Percentiles rank a stretch among this genome's conserved stretches.
Conservation (phyloP, 2,329 filamentous ascomycete species). For the Pseudofabraea citricarpa region DNA sequence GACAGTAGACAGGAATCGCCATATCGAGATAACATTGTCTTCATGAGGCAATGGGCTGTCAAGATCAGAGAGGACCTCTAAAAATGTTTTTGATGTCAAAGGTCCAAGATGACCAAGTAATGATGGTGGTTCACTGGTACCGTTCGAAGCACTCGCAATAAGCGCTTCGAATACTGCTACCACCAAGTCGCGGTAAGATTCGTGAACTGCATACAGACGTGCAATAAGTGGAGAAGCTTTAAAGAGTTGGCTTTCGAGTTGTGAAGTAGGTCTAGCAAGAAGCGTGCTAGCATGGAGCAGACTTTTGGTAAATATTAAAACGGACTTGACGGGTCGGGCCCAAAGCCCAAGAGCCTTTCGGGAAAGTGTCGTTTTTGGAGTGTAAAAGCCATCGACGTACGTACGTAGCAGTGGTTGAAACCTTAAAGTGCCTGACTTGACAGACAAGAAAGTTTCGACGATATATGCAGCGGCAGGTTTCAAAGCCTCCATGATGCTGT, state of each 20-base stretch:
- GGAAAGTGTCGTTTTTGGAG: slow-evolving; percentile 59
- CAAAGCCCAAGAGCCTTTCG: slow-evolving; percentile 49
- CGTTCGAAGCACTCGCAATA: slow-evolving; percentile 63
- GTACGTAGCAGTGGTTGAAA: slow-evolving; percentile 74
- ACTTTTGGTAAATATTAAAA: slow-evolving; percentile 61
- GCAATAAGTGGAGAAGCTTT: slow-evolving; percentile 73
- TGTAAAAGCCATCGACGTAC: slow-evolving; percentile 57
- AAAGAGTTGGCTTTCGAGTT: slow-evolving; percentile 75
- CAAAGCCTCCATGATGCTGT: slow-evolving; percentile 43
- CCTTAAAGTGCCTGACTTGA: slow-evolving; percentile 63
- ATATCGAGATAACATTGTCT: slow-evolving; percentile 63
- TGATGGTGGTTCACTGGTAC: slow-evolving; percentile 76
- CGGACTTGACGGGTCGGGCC: slow-evolving; percentile 57
- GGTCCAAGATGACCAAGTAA: slow-evolving; percentile 86
- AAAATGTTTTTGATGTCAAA: slow-evolving; percentile 76
- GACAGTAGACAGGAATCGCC: slow-evolving; percentile 82
- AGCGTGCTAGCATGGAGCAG: slow-evolving; percentile 67
- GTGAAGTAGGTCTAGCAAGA: slow-evolving; percentile 55
- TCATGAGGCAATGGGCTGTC: slow-evolving; percentile 69
- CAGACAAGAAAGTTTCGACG: slow-evolving; percentile 69
- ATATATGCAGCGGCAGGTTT: slow-evolving; percentile 71
- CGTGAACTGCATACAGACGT: slow-evolving; percentile 67
- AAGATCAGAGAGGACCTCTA: slow-evolving; percentile 71
- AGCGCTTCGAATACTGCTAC: slow-evolving; percentile 69
- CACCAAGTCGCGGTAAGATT: slow-evolving; percentile 60